Conservation (phyloP, 2,329 filamentous ascomycete genomes). For the Phoma sp. region DNA sequence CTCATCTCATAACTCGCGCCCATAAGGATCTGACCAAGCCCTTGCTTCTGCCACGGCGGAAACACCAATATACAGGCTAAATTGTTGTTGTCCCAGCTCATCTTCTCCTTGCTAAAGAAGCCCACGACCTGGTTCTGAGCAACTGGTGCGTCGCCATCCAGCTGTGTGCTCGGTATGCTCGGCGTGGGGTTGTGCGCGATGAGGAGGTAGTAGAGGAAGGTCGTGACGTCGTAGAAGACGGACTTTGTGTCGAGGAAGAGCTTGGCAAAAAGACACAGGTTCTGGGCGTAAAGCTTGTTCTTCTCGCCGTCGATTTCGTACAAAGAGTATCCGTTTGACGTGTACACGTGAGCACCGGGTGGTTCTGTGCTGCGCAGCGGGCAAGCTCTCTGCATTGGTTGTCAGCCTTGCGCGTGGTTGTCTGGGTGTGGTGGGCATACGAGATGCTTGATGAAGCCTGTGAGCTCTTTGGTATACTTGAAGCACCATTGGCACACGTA, state of each 20-base stretch:
- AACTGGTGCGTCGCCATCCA: slow-evolving; percentile 11
- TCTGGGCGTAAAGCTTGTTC: slow-evolving; percentile 89
- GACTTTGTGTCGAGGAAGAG: slow-evolving; percentile 98
- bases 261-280: slow-evolving; percentile 94
- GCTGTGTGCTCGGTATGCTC: slow-evolving; percentile 44
- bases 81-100: slow-evolving; percentile 99
- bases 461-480: slow-evolving; percentile 75
- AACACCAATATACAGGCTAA: slow-evolving; percentile 95
- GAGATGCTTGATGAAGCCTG: slow-evolving; percentile 57
- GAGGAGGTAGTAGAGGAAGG: slow-evolving; percentile 93
- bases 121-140: slow-evolving; percentile 72
- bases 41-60: slow-evolving; percentile 92
- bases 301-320: slow-evolving; percentile 93
- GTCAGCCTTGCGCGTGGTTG: slow-evolving; percentile 1
- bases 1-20: slow-evolving; percentile 93
- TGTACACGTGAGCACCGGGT: slow-evolving; percentile 79
- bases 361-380: slow-evolving; percentile 52
- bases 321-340: slow-evolving; percentile 80
- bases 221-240: slow-evolving; percentile 94
- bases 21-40: slow-evolving; percentile 88
- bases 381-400: slow-evolving; percentile 52
- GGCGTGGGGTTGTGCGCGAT: slow-evolving; percentile 69
- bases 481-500: slow-evolving; percentile 95
- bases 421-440: slow-evolving; percentile 4
- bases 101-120: slow-evolving; percentile 99